Conservation (phyloP, 2,329 filamentous ascomycete species). For the Ophiostoma pallidulum region DNA sequence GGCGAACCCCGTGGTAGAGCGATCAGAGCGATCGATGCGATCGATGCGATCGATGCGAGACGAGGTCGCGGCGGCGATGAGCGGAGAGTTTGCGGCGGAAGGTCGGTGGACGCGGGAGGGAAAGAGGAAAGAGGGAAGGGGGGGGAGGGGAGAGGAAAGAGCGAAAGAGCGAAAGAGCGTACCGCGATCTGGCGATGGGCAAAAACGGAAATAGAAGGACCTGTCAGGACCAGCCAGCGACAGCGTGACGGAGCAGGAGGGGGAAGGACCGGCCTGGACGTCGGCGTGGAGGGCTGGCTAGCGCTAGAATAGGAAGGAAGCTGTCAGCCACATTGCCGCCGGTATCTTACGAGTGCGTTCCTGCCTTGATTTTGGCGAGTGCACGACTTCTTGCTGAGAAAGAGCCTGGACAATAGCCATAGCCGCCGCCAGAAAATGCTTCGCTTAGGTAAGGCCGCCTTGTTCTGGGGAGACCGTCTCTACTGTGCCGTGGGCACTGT, state of each 20-base stretch:
- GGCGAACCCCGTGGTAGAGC: too few relatives aligned
- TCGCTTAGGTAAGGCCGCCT: background rate
- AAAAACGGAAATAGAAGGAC: background rate
- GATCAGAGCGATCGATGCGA: background rate
- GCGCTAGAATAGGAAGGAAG: background rate
- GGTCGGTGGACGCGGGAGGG: too few relatives aligned
- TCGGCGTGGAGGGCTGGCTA: background rate
- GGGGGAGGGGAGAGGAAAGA: background rate
- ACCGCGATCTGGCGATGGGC: slow-evolving; percentile 1
- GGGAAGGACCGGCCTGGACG: too few relatives aligned
- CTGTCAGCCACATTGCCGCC: slow-evolving; percentile 3
- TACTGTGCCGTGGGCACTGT: background rate
- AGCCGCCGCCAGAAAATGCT: slow-evolving; percentile 8
- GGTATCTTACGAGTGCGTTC: too few relatives aligned
- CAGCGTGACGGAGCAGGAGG: background rate
- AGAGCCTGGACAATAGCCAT: too few relatives aligned
- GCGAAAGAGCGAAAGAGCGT: background rate
- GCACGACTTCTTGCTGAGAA: too few relatives aligned
- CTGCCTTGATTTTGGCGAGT: too few relatives aligned
- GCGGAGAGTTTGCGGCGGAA: too few relatives aligned
- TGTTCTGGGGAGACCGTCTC: background rate
- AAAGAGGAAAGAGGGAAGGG: background rate
- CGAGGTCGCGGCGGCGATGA: too few relatives aligned
- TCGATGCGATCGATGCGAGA: background rate
- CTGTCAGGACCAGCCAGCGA: background rate